Evolutionary conservation across 306 rosid species (phyloP).

Genomic region (Fragaria nilgerrensis): DNA sequence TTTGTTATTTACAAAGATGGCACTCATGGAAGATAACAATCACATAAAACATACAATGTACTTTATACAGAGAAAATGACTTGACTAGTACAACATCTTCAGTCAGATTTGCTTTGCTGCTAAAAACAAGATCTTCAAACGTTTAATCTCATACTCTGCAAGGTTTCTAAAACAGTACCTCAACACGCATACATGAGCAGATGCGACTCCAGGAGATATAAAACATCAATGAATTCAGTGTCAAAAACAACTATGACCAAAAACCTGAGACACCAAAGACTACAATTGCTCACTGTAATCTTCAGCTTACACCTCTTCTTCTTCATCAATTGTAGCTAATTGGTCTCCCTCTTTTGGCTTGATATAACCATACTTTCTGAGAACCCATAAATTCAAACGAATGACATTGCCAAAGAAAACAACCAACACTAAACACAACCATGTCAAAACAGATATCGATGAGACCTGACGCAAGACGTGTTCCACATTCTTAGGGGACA

Average conservation of each 20-base stretch:
- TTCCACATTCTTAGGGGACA: conserved; percentile 19
- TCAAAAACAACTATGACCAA: not conserved
- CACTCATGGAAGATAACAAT: not conserved
- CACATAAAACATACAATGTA: not conserved
- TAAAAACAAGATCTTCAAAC: not conserved
- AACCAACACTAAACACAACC: conserved; percentile 21
- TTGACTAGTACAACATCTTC: not conserved
- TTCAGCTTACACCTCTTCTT: conserved; percentile 10
- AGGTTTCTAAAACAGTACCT: not conserved
- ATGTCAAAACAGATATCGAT: conserved; percentile 21
- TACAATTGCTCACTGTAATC: not conserved
- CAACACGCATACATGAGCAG: not conserved
- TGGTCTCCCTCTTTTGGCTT: conserved; percentile 11
- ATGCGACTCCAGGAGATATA: not conserved
- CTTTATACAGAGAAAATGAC: not conserved
- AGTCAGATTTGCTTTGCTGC: not conserved
- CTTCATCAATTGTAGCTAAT: conserved; percentile 11
- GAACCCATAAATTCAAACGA: conserved; percentile 35
- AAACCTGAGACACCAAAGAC: not conserved
- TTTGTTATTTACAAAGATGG: not conserved
- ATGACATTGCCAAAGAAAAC: conserved; percentile 25
- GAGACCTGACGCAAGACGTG: not conserved
- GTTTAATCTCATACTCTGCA: not conserved
- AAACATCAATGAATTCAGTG: not conserved
- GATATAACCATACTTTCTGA: conserved; percentile 31